phyloP scores from a whole-genome alignment of 257 asterid species.

The Avicennia marina region DNA sequence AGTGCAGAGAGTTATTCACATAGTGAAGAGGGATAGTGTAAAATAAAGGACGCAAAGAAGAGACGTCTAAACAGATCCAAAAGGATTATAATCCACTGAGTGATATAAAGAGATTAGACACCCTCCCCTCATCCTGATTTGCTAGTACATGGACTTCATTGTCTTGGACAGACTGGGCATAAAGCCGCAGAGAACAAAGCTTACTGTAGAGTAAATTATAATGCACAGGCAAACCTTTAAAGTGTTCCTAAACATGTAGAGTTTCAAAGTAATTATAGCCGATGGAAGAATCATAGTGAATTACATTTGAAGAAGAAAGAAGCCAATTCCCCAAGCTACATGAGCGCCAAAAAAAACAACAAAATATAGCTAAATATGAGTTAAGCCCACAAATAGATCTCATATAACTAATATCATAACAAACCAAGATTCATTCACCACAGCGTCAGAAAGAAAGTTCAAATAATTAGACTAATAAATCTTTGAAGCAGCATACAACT shows the following conservation, averaged over 20 bases:
- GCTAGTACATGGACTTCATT: too few species aligned
- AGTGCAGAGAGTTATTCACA: background rate
- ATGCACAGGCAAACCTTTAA: constrained; percentile 6
- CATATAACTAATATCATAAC: too few species aligned
- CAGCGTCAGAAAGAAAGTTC: too few species aligned
- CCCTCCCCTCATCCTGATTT: background rate
- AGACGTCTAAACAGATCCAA: background rate
- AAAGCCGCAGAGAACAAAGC: background rate
- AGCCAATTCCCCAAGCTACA: too few species aligned
- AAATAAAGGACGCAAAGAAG: background rate
- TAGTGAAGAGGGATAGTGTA: background rate
- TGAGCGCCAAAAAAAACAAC: too few species aligned
- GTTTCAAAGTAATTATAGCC: constrained; percentile 4
- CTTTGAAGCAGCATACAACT: constrained; percentile 12
- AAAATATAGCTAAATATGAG: too few species aligned
- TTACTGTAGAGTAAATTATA: background rate
- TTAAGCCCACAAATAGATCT: too few species aligned
- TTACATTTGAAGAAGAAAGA: background rate
- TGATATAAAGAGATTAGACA: background rate
- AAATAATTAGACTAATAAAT: background rate
- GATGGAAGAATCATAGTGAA: background rate
- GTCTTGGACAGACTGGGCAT: constrained; percentile 7
- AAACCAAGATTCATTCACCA: too few species aligned
- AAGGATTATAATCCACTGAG: too few species aligned
- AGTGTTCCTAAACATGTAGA: constrained; percentile 7